A percentile compares a stretch with the other conserved stretches of the same genome.
These are phyloP conservation scores for Colletotrichum destructivum DNA, from an alignment of 2,329 filamentous ascomycete genomes.

Conservation along the genomic window DNA sequence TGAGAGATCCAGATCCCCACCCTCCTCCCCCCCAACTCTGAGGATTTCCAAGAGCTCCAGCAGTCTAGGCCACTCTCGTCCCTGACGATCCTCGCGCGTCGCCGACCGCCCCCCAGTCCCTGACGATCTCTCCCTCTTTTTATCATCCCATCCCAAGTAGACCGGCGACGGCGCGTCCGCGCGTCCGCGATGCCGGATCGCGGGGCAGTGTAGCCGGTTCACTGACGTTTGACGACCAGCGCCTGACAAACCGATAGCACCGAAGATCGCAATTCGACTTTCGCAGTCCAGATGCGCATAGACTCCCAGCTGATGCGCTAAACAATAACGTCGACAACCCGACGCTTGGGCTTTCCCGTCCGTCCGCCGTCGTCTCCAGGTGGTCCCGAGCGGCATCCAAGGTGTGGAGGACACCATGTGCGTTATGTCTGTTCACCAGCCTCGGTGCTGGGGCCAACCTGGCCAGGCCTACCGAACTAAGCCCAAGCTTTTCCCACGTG, in stretches of 20 bases:
- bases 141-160: too few relatives aligned
- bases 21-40: neutral
- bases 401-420: neutral
- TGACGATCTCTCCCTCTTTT: constrained; percentile 18
- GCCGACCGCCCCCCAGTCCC: neutral
- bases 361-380: neutral
- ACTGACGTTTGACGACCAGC: neutral
- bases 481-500: constrained; percentile 14
- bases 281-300: neutral
- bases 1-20: neutral
- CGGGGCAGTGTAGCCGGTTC: too few relatives aligned
- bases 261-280: constrained; percentile 11
- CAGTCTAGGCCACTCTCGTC: constrained; percentile 2
- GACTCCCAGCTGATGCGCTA: neutral
- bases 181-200: constrained; percentile 3
- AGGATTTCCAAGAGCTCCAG: neutral
- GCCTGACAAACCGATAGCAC: neutral
- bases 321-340: neutral
- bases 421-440: constrained; percentile 1
- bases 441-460: neutral
- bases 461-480: neutral
- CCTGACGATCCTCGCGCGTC: constrained; percentile 14
- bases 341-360: neutral
- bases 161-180: constrained; percentile 1
- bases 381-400: neutral